phyloP scores from a whole-genome alignment of 345 rosid genomes.

The Lumnitzera littorea region DNA sequence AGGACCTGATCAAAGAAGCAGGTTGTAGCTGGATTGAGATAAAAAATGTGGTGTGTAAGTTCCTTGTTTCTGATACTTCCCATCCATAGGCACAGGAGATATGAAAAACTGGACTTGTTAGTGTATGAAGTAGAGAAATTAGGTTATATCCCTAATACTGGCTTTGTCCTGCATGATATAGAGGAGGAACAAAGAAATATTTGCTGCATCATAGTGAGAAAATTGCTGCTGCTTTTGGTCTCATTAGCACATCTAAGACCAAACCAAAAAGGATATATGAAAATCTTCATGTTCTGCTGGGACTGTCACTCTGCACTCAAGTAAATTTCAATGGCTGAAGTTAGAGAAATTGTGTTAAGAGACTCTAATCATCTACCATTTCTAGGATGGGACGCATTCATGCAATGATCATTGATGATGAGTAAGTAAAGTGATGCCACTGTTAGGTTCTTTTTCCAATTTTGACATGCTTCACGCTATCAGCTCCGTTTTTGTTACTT shows the following conservation, averaged over 20 bases:
- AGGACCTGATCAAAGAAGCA: slow-evolving; percentile 54
- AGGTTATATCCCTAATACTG: slow-evolving; percentile 61
- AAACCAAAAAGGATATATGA: slow-evolving; percentile 17
- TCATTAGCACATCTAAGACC: neutral
- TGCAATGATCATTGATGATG: slow-evolving; percentile 54
- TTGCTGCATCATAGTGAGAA: slow-evolving; percentile 44
- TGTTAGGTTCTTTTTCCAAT: too few species aligned
- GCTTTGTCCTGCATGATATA: slow-evolving; percentile 65
- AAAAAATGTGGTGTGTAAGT: slow-evolving; percentile 45
- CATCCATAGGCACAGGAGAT: slow-evolving; percentile 40
- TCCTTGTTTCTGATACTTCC: slow-evolving; percentile 61
- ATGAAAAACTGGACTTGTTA: slow-evolving; percentile 33
- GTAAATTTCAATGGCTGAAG: slow-evolving; percentile 30
- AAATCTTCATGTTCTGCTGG: slow-evolving; percentile 48
- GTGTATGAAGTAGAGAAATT: slow-evolving; percentile 34
- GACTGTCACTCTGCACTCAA: slow-evolving; percentile 63
- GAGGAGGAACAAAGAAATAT: slow-evolving; percentile 45
- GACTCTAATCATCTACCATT: slow-evolving; percentile 62
- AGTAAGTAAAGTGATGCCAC: too few species aligned
- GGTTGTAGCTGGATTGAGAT: slow-evolving; percentile 74
- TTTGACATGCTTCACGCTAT: too few species aligned
- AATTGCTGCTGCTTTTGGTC: neutral
- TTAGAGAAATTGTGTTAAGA: slow-evolving; percentile 55
- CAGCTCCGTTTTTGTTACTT: too few species aligned
- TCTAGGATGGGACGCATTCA: slow-evolving; percentile 51